A percentile compares a stretch with the other conserved stretches of the same genome.
Evolutionary conservation across 306 rosid species (phyloP).

Genomic region (Vicia faba): DNA sequence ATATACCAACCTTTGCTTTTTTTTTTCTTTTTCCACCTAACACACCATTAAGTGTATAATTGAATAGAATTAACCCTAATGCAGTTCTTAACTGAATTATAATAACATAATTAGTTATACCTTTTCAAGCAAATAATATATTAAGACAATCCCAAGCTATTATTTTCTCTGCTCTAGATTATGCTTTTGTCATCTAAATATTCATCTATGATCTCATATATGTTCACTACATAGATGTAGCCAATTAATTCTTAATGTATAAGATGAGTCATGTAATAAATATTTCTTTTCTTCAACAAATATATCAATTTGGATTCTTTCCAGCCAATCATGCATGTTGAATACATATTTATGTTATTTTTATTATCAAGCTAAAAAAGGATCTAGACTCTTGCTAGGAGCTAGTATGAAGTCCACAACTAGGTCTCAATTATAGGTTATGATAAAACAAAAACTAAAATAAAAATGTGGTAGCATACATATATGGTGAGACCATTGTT

Average conservation of each 20-base stretch:
- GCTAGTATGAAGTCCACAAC: conserved; percentile 20
- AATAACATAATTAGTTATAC: background rate
- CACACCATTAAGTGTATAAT: background rate
- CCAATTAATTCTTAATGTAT: background rate
- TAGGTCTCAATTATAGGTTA: conserved; percentile 13
- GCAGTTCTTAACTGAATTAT: background rate
- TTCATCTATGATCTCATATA: background rate
- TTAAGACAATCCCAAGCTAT: too few species aligned
- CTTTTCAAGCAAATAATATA: background rate
- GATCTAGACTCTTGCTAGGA: conserved; percentile 1
- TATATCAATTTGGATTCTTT: conserved; percentile 25
- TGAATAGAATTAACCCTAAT: conserved; percentile 2
- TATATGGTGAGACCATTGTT: conserved; percentile 45
- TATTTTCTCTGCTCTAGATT: too few species aligned
- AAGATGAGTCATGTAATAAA: background rate
- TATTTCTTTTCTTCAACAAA: conserved; percentile 22
- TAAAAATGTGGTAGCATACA: conserved; percentile 4
- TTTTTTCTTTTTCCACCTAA: conserved; percentile 36
- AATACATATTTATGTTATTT: background rate
- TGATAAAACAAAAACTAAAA: background rate
- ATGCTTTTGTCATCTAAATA: background rate
- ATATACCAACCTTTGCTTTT: background rate
- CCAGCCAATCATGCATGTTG: conserved; percentile 46
- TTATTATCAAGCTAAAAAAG: conserved; percentile 19
- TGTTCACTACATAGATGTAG: too few species aligned